Evolutionary conservation across 371 early-diverging fungal species (phyloP), one percentile per base, ranked within the genome.

Genomic region (Mucor mucedo): DNA sequence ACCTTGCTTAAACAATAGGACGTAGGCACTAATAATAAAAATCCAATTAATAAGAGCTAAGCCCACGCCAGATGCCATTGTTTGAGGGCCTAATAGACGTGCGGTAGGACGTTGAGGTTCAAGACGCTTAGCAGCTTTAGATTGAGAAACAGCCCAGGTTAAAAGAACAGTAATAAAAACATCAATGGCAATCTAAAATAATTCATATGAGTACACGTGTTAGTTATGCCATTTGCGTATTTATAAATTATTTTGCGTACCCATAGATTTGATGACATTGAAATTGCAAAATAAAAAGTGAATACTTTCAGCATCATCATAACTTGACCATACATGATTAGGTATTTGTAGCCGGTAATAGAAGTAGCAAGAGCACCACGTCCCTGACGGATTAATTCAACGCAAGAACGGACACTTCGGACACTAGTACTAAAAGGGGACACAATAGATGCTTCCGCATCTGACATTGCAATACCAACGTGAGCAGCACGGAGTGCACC

Each of bases 401-500:
- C 92, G 58, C 90, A 90, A n/a, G 87, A 83, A 7, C 67, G 60
- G 38, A 92, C 78, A 49, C 87, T 87, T 40, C 87, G 80, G 55
- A 84, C 65, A 38, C 83, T 76, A 13, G 91, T 86, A 14, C 88
- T 86, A 78, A 96, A 98, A 30, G 91, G 93, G 29, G 95, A 87
- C n/a, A 93, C 94, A 62, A 96, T 89, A 27, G 89, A 91, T 1
- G 93, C 89, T 70, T 93, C 94, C 40, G 94, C 89, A 58, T 91
- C 90, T 27, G 92, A 90, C 53, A 98, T 84, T n/a, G 96, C 93
- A 41, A 98, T 75, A 56, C 98, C 97, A 27, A 92, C 95, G 66
- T 95, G 95, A 11, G 96, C 92, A 41, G 89, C 92, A 63, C 92
- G 90, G 52, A 98, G 79, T 6, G 97, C 98, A 57, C 94, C 95